These are phyloP conservation scores for Agapanthus africanus DNA, from an alignment of 106 monocot species.

Conservation along the genomic window DNA sequence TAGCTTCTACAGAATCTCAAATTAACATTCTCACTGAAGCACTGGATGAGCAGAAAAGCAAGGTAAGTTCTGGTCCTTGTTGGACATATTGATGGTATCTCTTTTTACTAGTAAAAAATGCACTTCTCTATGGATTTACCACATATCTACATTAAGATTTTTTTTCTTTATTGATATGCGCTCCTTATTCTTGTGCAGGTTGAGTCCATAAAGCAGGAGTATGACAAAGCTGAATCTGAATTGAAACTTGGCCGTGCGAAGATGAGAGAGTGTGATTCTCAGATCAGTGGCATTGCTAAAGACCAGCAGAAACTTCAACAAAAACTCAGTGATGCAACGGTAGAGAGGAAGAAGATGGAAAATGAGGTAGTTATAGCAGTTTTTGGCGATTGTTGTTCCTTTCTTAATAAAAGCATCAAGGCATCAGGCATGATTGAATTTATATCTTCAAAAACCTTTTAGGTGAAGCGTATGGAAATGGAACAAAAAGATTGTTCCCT, in stretches of 20 bases:
- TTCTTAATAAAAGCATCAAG: background rate
- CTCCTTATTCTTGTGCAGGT: conserved; percentile 34
- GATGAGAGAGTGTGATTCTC: conserved; percentile 79
- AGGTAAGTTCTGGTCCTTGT: conserved; percentile 28
- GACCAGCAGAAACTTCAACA: conserved; percentile 87
- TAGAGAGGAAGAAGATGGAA: conserved; percentile 92
- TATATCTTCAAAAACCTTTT: conserved; percentile 10
- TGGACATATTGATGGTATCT: background rate
- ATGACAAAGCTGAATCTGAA: conserved; percentile 62
- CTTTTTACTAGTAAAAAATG: background rate
- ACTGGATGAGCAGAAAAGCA: conserved; percentile 48
- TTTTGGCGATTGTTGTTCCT: background rate
- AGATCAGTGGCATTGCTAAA: conserved; percentile 64
- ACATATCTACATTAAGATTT: background rate
- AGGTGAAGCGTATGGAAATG: conserved; percentile 90
- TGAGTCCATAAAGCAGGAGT: conserved; percentile 51
- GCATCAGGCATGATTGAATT: background rate
- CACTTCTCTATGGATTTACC: background rate
- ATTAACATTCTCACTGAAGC: conserved; percentile 47
- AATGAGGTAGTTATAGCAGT: conserved; percentile 57
- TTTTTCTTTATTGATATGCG: too few relatives aligned
- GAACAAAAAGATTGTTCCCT: conserved; percentile 79
- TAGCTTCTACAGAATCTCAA: conserved; percentile 48
- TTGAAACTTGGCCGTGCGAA: conserved; percentile 55
- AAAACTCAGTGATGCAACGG: conserved; percentile 64